Conservation (phyloP, 1,284 basidiomycete species). For the Ustilago esculenta region DNA sequence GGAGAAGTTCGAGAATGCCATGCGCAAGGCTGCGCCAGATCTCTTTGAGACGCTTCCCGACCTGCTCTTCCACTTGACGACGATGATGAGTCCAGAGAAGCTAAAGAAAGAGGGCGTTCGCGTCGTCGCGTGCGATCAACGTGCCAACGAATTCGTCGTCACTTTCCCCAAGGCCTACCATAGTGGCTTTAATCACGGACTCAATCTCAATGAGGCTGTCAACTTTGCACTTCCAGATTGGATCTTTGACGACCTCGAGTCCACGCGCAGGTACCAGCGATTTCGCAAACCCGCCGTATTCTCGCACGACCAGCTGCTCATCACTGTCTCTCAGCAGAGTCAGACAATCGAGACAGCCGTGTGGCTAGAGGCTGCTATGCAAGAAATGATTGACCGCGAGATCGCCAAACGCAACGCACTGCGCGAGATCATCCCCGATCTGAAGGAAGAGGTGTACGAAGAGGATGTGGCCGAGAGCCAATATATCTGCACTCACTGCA, state of each 20-base stretch:
- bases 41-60: constrained; percentile 98
- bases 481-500: constrained; percentile 93
- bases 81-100: constrained; percentile 93
- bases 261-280: constrained; percentile 83
- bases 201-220: constrained; percentile 99
- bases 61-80: constrained; percentile 95
- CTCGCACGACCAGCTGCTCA: constrained; percentile 94
- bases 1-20: constrained; percentile 94
- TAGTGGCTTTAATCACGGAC: constrained; percentile 96
- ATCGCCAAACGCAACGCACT: constrained; percentile 73
- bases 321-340: constrained; percentile 93
- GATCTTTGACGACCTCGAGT: constrained; percentile 85
- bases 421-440: constrained; percentile 70
- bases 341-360: constrained; percentile 90
- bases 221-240: constrained; percentile 98
- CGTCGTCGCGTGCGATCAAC: constrained; percentile 92
- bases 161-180: constrained; percentile 99
- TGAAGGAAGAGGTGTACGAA: constrained; percentile 79
- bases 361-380: constrained; percentile 79
- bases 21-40: constrained; percentile 93
- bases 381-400: constrained; percentile 90
- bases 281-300: constrained; percentile 95
- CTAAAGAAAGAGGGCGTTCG: constrained; percentile 88
- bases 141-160: constrained; percentile 92
- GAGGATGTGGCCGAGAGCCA: constrained; percentile 88